Evolutionary conservation across 1,284 basidiomycete species (phyloP).

Genomic region (Ceratobasidium sp.): DNA sequence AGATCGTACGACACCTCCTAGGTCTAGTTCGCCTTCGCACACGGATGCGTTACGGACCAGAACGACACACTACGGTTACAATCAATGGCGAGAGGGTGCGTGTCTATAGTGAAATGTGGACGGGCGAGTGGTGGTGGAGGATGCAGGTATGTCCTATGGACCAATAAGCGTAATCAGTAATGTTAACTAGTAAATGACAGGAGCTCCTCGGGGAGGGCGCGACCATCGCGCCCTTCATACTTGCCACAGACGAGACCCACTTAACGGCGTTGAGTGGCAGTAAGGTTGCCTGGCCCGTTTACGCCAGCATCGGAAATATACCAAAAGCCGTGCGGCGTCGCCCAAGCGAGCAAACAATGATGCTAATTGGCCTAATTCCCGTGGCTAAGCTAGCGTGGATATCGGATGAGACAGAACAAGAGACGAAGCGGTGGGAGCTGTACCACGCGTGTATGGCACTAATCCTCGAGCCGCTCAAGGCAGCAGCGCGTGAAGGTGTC

Average conservation of each 20-base stretch:
- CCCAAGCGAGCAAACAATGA: neutral
- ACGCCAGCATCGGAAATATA: slow-evolving; percentile 43
- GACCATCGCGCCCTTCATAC: slow-evolving; percentile 32
- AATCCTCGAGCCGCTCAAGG: slow-evolving; percentile 43
- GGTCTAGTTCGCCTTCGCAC: too few relatives aligned
- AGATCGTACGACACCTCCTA: too few relatives aligned
- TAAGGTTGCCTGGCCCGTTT: slow-evolving; percentile 42
- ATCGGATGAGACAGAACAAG: neutral
- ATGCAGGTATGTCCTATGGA: slow-evolving; percentile 14
- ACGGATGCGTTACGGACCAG: too few relatives aligned
- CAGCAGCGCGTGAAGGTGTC: slow-evolving; percentile 39
- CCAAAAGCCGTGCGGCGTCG: slow-evolving; percentile 22
- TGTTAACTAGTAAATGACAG: neutral
- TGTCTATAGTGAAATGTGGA: slow-evolving; percentile 33
- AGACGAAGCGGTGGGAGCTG: slow-evolving; percentile 28
- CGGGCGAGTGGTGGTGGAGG: slow-evolving; percentile 41
- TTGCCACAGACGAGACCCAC: slow-evolving; percentile 38
- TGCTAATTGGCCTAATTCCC: slow-evolving; percentile 43
- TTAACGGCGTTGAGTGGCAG: slow-evolving; percentile 26
- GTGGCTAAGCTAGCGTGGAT: neutral
- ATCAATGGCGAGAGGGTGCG: too few relatives aligned
- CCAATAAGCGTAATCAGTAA: neutral
- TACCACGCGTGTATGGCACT: slow-evolving; percentile 47
- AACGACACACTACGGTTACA: too few relatives aligned
- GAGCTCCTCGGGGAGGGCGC: neutral